These are phyloP conservation scores for Orbilia brochopaga DNA, from an alignment of 2,329 filamentous ascomycete species.

Conservation along the genomic window DNA sequence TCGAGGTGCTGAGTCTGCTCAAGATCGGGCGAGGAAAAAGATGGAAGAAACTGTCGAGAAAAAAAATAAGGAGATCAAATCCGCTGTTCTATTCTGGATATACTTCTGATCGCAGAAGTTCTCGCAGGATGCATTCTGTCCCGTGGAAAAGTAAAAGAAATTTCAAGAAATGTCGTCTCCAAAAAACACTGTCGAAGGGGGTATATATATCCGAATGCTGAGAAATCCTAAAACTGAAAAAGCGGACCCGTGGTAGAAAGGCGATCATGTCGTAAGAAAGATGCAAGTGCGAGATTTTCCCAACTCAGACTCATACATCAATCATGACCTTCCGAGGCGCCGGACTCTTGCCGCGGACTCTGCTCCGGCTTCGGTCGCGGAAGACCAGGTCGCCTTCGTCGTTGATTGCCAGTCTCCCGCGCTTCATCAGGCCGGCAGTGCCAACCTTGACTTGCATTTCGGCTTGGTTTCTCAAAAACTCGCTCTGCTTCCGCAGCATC, in stretches of 20 bases:
- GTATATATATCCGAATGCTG: slow-evolving; percentile 14
- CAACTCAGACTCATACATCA: slow-evolving; percentile 32
- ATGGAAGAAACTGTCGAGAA: slow-evolving; percentile 11
- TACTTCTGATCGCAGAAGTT: slow-evolving; percentile 28
- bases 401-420: slow-evolving; percentile 35
- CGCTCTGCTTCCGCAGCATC: slow-evolving; percentile 64
- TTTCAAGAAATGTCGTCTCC: slow-evolving; percentile 1
- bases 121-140: slow-evolving; percentile 35
- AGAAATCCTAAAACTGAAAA: slow-evolving; percentile 6
- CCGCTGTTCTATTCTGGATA: slow-evolving; percentile 51
- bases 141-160: slow-evolving; percentile 4
- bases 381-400: slow-evolving; percentile 39
- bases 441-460: slow-evolving; percentile 54
- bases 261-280: slow-evolving; percentile 3
- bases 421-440: slow-evolving; percentile 53
- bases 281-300: neutral
- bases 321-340: slow-evolving; percentile 49
- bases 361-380: slow-evolving; percentile 45
- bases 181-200: slow-evolving; percentile 13
- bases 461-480: slow-evolving; percentile 57
- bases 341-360: slow-evolving; percentile 44
- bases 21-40: slow-evolving; percentile 1
- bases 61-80: slow-evolving; percentile 23
- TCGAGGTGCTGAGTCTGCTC: slow-evolving; percentile 27
- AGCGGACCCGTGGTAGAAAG: slow-evolving; percentile 10